A percentile compares a stretch with the other conserved stretches of the same genome.
Evolutionary conservation across 208 protist species (phyloP).

Genomic region (Giardia muris): DNA sequence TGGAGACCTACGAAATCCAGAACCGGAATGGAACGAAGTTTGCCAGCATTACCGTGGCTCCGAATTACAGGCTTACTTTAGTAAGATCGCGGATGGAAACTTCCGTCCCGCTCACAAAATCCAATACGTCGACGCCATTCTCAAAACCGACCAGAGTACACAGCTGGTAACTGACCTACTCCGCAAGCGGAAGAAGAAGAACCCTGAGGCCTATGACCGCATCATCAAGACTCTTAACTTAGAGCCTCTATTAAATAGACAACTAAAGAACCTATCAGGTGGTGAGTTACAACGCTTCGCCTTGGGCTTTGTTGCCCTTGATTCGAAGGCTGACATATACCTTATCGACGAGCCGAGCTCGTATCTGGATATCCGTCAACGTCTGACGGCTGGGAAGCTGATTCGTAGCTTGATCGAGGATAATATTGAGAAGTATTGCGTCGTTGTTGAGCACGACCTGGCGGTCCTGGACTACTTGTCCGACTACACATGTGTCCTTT

Average conservation of each 20-base stretch:
- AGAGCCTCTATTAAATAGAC: conserved; percentile 64
- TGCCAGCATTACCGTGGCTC: conserved; percentile 89
- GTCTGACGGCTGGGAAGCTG: conserved; percentile 78
- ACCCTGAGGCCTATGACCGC: conserved; percentile 60
- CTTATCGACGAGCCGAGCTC: conserved; percentile 99
- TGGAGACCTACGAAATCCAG: conserved; percentile 61
- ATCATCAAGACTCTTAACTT: conserved; percentile 73
- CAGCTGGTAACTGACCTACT: conserved; percentile 72
- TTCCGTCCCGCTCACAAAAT: conserved; percentile 90
- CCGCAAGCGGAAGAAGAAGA: conserved; percentile 44
- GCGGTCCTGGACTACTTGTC: conserved; percentile 97
- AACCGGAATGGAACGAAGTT: conserved; percentile 90
- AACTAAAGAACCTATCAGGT: conserved; percentile 83
- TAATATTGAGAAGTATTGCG: conserved; percentile 62
- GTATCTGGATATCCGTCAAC: conserved; percentile 97
- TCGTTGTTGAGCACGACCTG: conserved; percentile 98
- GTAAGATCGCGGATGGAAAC: conserved; percentile 79
- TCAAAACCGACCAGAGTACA: conserved; percentile 67
- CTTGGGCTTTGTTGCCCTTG: conserved; percentile 69
- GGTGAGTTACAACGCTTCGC: conserved; percentile 99
- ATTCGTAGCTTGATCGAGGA: conserved; percentile 72
- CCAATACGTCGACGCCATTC: conserved; percentile 97
- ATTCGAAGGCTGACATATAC: conserved; percentile 70
- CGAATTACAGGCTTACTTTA: conserved; percentile 98
- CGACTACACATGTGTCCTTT: conserved; percentile 95